Evolutionary conservation across 495 filamentous ascomycete genomes (phyloP).

Genomic region (Penicillium maclennaniae): DNA sequence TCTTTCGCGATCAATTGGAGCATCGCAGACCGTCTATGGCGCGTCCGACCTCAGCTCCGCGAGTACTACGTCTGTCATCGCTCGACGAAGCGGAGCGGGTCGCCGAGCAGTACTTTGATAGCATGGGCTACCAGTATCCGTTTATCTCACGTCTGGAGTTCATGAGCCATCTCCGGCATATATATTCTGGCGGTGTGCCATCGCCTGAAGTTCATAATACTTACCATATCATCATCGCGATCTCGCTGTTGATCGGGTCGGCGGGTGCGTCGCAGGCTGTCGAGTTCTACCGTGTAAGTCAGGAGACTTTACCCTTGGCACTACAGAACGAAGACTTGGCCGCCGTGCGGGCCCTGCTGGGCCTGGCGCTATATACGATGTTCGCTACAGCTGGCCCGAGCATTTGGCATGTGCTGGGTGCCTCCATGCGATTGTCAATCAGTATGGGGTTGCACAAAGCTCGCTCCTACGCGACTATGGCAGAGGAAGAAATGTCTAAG

Average conservation of each 20-base stretch:
- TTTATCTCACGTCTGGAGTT: conserved; percentile 41
- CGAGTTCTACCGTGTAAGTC: conserved; percentile 41
- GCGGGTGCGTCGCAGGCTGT: conserved; percentile 31
- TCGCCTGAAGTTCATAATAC: conserved; percentile 36
- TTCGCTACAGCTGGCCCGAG: conserved; percentile 49
- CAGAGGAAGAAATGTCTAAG: conserved; percentile 47
- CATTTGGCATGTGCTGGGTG: conserved; percentile 51
- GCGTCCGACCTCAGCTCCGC: conserved; percentile 34
- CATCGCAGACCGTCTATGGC: conserved; percentile 39
- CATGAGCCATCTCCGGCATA: conserved; percentile 32
- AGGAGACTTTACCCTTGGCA: conserved; percentile 36
- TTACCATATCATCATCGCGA: conserved; percentile 44
- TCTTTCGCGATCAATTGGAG: conserved; percentile 45
- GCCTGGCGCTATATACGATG: conserved; percentile 49
- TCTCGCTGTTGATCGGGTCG: conserved; percentile 37
- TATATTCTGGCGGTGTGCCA: conserved; percentile 36
- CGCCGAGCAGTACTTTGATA: conserved; percentile 39
- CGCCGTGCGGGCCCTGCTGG: conserved; percentile 43
- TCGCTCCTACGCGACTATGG: conserved; percentile 31
- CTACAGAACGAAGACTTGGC: conserved; percentile 44
- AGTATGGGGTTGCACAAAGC: conserved; percentile 49
- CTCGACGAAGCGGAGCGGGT: conserved; percentile 40
- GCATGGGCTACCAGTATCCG: conserved; percentile 45
- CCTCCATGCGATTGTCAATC: conserved; percentile 44
- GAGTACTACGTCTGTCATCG: conserved; percentile 36